Evolutionary conservation across 2,329 filamentous ascomycete species (phyloP).

Genomic region (Botrytis fragariae): DNA sequence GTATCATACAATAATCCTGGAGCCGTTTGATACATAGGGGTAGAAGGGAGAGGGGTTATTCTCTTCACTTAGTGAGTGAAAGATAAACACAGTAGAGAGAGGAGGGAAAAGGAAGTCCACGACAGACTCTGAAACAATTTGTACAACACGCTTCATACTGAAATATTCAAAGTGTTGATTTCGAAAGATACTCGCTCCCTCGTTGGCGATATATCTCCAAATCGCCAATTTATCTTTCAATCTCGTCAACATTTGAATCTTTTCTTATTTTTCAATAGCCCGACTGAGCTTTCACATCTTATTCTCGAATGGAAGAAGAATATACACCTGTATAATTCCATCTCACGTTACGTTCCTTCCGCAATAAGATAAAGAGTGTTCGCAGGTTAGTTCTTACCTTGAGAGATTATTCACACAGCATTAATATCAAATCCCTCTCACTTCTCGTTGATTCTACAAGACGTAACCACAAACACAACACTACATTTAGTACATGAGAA

Average conservation of each 20-base stretch:
- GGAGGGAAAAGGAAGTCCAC: background rate
- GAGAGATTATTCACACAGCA: background rate
- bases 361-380: background rate
- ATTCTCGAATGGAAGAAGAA: background rate
- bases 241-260: background rate
- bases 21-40: too few species aligned
- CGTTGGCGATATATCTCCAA: rapidly evolving
- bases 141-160: background rate
- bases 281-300: background rate
- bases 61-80: rapidly evolving
- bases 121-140: rapidly evolving
- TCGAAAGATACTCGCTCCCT: background rate
- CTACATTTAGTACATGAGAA: background rate
- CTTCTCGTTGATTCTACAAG: background rate
- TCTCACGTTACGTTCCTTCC: background rate
- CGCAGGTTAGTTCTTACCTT: background rate
- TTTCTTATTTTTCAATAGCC: background rate
- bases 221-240: background rate
- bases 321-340: background rate
- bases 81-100: background rate
- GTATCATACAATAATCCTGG: too few species aligned
- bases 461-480: too few species aligned
- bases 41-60: rapidly evolving
- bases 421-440: background rate
- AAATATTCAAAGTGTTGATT: background rate